These are phyloP conservation scores for Pleoardoris graminearum DNA, from an alignment of 2,329 filamentous ascomycete genomes.

Conservation along the genomic window DNA sequence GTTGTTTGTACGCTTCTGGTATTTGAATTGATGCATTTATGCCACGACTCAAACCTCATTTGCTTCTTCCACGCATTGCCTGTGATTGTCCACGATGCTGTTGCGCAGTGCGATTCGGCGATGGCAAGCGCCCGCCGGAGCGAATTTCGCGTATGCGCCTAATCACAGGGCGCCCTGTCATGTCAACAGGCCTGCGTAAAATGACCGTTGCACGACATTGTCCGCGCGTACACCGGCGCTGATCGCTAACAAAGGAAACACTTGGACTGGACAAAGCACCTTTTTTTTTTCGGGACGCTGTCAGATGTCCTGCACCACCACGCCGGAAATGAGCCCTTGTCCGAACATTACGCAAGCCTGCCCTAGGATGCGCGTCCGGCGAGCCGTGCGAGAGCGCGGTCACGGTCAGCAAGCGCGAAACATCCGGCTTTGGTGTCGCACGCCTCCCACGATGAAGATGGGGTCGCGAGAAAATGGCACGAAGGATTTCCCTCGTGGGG, in stretches of 20 bases:
- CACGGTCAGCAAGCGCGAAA: background rate
- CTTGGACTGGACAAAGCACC: background rate
- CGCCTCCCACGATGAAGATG: too few species aligned
- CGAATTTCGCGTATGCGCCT: slow-evolving; percentile 3
- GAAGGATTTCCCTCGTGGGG: too few species aligned
- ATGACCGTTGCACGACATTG: background rate
- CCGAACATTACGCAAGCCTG: background rate
- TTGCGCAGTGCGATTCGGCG: background rate
- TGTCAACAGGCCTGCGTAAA: too few species aligned
- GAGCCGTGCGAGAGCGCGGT: background rate
- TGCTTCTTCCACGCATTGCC: background rate
- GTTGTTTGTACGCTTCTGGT: slow-evolving; percentile 27
- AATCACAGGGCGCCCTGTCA: slow-evolving; percentile 1
- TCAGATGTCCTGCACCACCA: background rate
- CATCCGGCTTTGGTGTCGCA: too few species aligned
- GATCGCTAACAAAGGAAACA: background rate
- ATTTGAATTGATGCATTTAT: slow-evolving; percentile 17
- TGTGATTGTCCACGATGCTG: background rate
- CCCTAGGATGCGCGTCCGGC: background rate
- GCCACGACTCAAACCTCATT: background rate
- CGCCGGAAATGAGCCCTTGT: background rate
- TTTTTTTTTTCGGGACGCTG: background rate
- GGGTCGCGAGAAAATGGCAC: too few species aligned
- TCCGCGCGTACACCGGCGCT: background rate
- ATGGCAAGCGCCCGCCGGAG: background rate